Base-by-base conservation (phyloP, 2,329 filamentous ascomycete genomes). In the Nothophaeocryptopus gaeumannii region DNA sequence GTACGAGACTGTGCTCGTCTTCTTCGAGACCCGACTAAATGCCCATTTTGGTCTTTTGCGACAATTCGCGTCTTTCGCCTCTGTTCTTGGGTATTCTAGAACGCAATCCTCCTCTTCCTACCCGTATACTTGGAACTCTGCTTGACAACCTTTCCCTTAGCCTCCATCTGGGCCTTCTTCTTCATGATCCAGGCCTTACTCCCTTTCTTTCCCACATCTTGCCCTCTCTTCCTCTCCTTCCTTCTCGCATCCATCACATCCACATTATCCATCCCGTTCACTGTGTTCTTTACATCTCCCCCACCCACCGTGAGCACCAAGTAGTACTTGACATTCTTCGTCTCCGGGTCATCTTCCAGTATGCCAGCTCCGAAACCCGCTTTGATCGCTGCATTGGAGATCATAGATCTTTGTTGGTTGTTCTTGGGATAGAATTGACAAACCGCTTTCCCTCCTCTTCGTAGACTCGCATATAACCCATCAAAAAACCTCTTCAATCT, bases 361-460 rank as follows among this genome's bases (percentile, higher is more conserved):
- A 99, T 80, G 73, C 93, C 93, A 0, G 93, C 93, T 40, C 93
- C 92, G 64, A 99, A 99, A 0, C 93, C 93, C 1, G 93, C 93
- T 66, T 88, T 90, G 54, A 97, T 86, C 0, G 93, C 93, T 0
- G 93, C 93, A 51, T 82, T 80, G 44, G 85, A 89, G 60, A 99
- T 95, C 91, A 99, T 96, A 64, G 81, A 83, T 65, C 91, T 82
- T 74, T 99, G 93, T 55, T 82, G 78, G 60, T 95, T 87, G 68
- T 99, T 97, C 74, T 96, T 96, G 2, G 93, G 93, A 69, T 99
- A 99, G 70, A 99, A 99, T 66, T 99, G 93, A 67, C 91, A 96
- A 11, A 97, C 92, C 0, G 93, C 93, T 33, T 89, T 80, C 1
- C 89, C 93, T 5, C 93, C 93, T 14, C 93, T 78, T 56, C 84